These are phyloP conservation scores for Podospora australis DNA, from an alignment of 495 filamentous ascomycete genomes.

Conservation along the genomic window DNA sequence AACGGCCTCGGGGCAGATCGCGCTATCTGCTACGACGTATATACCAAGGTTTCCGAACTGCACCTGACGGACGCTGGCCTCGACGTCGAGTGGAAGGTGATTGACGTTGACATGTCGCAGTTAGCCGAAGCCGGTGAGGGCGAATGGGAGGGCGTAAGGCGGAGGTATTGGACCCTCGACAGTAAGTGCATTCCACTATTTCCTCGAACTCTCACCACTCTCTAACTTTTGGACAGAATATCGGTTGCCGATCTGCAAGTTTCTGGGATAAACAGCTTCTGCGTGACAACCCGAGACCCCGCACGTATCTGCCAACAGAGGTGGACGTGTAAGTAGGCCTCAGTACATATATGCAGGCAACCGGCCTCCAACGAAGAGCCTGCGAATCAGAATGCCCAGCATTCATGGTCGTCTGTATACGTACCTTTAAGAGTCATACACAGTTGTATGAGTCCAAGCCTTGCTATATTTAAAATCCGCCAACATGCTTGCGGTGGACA, in stretches of 20 bases:
- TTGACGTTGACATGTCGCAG: conserved; percentile 58
- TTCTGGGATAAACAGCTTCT: conserved; percentile 42
- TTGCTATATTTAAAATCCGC: too few relatives aligned
- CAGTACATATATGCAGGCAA: conserved; percentile 7
- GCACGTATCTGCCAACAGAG: background rate
- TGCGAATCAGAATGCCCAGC: background rate
- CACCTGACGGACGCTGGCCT: conserved; percentile 88
- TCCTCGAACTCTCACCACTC: background rate
- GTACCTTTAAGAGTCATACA: too few relatives aligned
- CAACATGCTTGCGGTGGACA: too few relatives aligned
- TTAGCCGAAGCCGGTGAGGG: conserved; percentile 45
- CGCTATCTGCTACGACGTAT: conserved; percentile 90
- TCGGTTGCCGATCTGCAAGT: conserved; percentile 49
- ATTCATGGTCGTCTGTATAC: background rate
- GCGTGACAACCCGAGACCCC: background rate
- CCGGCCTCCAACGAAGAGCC: conserved; percentile 5
- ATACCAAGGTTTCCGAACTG: conserved; percentile 85
- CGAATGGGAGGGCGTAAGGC: conserved; percentile 79
- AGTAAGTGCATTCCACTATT: conserved; percentile 35
- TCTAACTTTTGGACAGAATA: conserved; percentile 40
- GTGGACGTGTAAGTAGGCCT: conserved; percentile 10
- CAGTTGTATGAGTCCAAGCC: too few relatives aligned
- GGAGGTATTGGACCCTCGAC: conserved; percentile 81
- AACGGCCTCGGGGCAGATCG: conserved; percentile 93
- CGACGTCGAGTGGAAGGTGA: conserved; percentile 78